Evolutionary conservation across 495 filamentous ascomycete genomes (phyloP).

Genomic region (Penicillium verhagenii): DNA sequence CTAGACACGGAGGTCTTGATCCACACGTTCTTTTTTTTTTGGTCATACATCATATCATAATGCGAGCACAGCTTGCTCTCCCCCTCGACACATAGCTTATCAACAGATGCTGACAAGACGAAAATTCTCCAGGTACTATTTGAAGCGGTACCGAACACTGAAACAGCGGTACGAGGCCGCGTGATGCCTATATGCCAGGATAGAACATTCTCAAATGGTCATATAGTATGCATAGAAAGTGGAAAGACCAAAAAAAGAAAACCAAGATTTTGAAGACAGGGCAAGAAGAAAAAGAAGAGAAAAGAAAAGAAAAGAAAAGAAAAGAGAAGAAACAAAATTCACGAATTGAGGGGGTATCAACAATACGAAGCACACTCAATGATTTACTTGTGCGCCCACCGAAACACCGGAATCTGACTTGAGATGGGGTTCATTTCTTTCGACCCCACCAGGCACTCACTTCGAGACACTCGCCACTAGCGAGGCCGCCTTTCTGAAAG

Average conservation of each 20-base stretch:
- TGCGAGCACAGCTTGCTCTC: constrained; percentile 21
- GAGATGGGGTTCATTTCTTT: constrained; percentile 50
- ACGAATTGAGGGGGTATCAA: constrained; percentile 41
- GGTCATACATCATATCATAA: constrained; percentile 34
- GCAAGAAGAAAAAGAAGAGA: constrained; percentile 9
- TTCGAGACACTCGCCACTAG: constrained; percentile 87
- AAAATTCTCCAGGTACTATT: constrained; percentile 69
- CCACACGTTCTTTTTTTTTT: constrained; percentile 15
- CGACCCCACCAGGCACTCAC: constrained; percentile 92
- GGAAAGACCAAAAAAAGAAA: constrained; percentile 24
- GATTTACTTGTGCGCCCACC: constrained; percentile 24
- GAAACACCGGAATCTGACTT: constrained; percentile 26
- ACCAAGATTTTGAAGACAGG: constrained; percentile 18
- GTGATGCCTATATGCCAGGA: constrained; percentile 16
- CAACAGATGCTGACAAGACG: constrained; percentile 13
- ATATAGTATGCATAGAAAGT: constrained; percentile 14
- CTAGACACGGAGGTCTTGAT: not conserved
- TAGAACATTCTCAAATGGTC: not conserved
- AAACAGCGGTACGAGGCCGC: constrained; percentile 71
- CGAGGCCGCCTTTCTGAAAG: constrained; percentile 72
- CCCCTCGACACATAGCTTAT: constrained; percentile 5
- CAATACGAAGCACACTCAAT: constrained; percentile 45
- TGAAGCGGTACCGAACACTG: constrained; percentile 90
- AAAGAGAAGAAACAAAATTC: constrained; percentile 23
- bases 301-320: constrained; percentile 7